phyloP scores from a whole-genome alignment of 768 basidiomycete genomes.

The Podaxis rugospora region DNA sequence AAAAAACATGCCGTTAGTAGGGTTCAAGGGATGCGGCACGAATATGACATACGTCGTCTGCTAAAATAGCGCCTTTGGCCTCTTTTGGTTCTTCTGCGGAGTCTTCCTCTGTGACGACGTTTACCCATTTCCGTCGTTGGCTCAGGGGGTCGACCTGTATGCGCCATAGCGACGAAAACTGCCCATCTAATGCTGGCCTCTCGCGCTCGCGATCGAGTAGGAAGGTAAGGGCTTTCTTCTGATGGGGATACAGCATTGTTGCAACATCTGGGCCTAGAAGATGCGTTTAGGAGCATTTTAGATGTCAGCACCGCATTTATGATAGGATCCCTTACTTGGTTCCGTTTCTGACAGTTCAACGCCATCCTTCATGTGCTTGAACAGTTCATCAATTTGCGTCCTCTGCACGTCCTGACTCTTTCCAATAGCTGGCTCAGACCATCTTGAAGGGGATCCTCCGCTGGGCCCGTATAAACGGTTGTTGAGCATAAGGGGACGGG shows the following conservation, averaged over 20 bases:
- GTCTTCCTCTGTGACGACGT: conserved; percentile 82
- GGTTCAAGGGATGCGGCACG: background rate
- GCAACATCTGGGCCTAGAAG: conserved; percentile 62
- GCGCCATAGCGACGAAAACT: conserved; percentile 72
- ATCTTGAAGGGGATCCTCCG: conserved; percentile 37
- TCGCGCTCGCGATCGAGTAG: conserved; percentile 85
- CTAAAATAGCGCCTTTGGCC: conserved; percentile 85
- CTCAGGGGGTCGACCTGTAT: conserved; percentile 44
- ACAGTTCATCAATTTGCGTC: conserved; percentile 91
- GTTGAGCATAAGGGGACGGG: conserved; percentile 33
- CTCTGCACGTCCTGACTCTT: conserved; percentile 91
- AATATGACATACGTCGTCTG: conserved; percentile 79
- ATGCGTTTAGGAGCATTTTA: conserved; percentile 11
- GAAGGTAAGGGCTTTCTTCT: conserved; percentile 97
- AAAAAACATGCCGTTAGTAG: conserved; percentile 2
- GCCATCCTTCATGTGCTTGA: conserved; percentile 82
- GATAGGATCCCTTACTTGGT: conserved; percentile 52
- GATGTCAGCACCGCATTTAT: background rate
- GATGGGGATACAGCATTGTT: conserved; percentile 91
- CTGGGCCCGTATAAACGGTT: conserved; percentile 37
- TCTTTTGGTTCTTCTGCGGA: conserved; percentile 61
- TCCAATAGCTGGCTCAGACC: conserved; percentile 53
- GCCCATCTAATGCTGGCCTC: conserved; percentile 50
- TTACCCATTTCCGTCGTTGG: conserved; percentile 57
- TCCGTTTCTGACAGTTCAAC: conserved; percentile 86